Percentiles rank a stretch among this genome's conserved stretches.
Conservation (phyloP, 2,329 filamentous ascomycete genomes). For the Parafenestella ontariensis region DNA sequence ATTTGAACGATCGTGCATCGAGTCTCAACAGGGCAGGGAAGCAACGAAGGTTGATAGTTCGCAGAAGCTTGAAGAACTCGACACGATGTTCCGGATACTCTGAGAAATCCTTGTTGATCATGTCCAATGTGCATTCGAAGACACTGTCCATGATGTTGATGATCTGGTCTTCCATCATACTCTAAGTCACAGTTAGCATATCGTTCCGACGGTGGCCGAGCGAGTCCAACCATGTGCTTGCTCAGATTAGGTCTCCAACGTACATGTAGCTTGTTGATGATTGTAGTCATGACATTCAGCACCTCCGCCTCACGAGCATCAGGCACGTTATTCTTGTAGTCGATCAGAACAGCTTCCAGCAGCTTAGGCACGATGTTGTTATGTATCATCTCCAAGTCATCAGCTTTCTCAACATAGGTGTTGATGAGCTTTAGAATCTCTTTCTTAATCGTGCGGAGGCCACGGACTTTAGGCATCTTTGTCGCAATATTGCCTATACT, state of each 20-base stretch:
- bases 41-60: constrained; percentile 96
- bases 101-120: constrained; percentile 99
- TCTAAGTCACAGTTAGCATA: constrained; percentile 58
- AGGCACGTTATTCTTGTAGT: constrained; percentile 96
- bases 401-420: constrained; percentile 96
- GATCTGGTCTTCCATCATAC: constrained; percentile 97
- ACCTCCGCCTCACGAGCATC: constrained; percentile 97
- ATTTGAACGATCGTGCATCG: constrained; percentile 97
- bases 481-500: constrained; percentile 82
- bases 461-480: constrained; percentile 96
- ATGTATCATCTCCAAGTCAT: constrained; percentile 92
- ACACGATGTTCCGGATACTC: constrained; percentile 98
- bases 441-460: constrained; percentile 97
- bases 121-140: constrained; percentile 96
- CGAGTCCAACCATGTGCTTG: constrained; percentile 56
- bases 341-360: constrained; percentile 88
- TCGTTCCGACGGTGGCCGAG: constrained; percentile 15
- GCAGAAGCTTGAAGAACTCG: constrained; percentile 97
- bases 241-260: constrained; percentile 65
- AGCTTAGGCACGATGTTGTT: constrained; percentile 95
- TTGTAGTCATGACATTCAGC: constrained; percentile 94
- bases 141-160: constrained; percentile 98
- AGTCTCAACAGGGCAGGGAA: constrained; percentile 94
- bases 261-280: constrained; percentile 96
- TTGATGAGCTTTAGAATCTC: constrained; percentile 98